Evolutionary conservation across 257 asterid species (phyloP), one percentile per base, ranked within the genome.

Genomic region (Solanum piurae): DNA sequence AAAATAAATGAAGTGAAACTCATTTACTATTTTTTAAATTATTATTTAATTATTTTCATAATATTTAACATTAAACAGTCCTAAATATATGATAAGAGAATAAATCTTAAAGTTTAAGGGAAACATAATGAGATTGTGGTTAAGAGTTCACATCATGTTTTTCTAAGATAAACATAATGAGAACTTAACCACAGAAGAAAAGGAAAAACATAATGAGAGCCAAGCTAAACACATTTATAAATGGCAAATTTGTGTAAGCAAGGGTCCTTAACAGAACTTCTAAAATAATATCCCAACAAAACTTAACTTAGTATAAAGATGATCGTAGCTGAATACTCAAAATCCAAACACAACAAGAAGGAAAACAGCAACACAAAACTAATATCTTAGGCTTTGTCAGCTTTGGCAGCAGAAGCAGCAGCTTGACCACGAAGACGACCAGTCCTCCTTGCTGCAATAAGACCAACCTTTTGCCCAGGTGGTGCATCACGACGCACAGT

Each of bases 401-500:
- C 64, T 44, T 77, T 77, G 62, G 84, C n/a, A 42, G 84, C 84
- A 13, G 84, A 42, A 42, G 84, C 84, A 40, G 84, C 84, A 25
- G 84, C 84, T 77, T 77, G 84, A 14, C 84, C 84, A 44, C 84
- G 84, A 27, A 79, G 64, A 25, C 84, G 64, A 79, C 84, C 84
- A 25, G 84, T 44, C 25, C 88, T 86, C 44, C 85, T 86, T 13
- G 88, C 88, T n/a, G 86, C 88, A 71, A 87, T 87, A 38, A 87
- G 89, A 68, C 80, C 89, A 46, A 86, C 88, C 66, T 86, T 86
- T 42, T 76, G 86, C 2, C 88, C 88, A 20, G 86, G 86, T 34
- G 88, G 86, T 76, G 88, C 88, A 36, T 86, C 88, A 75, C 88
- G 88, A 16, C 84, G 84, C 2, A 79, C 84, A 44, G 84, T 79